Evolutionary conservation across 495 filamentous ascomycete species (phyloP).

Genomic region (Emericellopsis terricola): DNA sequence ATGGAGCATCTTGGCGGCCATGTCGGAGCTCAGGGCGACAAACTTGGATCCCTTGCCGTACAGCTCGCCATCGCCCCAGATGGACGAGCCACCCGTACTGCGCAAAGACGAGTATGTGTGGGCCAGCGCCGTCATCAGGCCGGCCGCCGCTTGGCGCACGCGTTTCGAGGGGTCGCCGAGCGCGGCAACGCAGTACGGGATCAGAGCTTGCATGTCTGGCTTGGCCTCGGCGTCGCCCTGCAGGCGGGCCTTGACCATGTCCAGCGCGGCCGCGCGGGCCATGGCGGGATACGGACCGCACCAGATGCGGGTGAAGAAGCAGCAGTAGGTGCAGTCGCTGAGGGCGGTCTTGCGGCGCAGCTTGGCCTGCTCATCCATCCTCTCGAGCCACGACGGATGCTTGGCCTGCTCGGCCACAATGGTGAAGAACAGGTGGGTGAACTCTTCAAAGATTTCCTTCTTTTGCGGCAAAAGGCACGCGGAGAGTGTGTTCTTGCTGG

Average conservation of each 20-base stretch:
- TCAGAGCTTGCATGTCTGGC: constrained; percentile 55
- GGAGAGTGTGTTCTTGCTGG: constrained; percentile 2
- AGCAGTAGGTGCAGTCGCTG: constrained; percentile 47
- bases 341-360: constrained; percentile 36
- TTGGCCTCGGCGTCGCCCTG: constrained; percentile 23
- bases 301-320: constrained; percentile 61
- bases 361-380: constrained; percentile 38
- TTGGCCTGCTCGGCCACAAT: constrained; percentile 29
- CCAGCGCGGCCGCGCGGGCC: constrained; percentile 49
- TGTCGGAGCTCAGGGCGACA: constrained; percentile 36
- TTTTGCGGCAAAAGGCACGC: constrained; percentile 30
- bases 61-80: constrained; percentile 21
- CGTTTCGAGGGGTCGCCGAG: constrained; percentile 54
- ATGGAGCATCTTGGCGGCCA: constrained; percentile 38
- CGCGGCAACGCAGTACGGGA: constrained; percentile 60
- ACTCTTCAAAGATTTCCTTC: constrained; percentile 27
- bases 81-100: constrained; percentile 3
- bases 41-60: constrained; percentile 33
- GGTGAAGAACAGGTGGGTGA: constrained; percentile 46
- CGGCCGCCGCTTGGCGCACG: constrained; percentile 57
- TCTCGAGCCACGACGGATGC: constrained; percentile 14
- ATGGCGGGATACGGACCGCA: constrained; percentile 49
- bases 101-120: constrained; percentile 6
- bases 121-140: constrained; percentile 34
- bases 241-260: constrained; percentile 34